These are phyloP conservation scores for Carex cristatella DNA, from an alignment of 176 grass and related monocot genomes.

Conservation along the genomic window DNA sequence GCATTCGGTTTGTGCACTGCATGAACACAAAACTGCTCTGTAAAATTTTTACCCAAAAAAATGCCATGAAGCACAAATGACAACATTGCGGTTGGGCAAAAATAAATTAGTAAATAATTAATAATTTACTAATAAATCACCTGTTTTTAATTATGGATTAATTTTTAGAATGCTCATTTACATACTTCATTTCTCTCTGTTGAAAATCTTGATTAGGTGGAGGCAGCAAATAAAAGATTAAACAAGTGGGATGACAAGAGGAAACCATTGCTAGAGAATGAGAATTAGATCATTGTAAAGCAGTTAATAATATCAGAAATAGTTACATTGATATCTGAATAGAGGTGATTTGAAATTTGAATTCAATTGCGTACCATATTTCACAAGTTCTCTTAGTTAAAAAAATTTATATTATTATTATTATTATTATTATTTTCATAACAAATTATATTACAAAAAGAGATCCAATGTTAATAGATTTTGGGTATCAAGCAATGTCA, in stretches of 20 bases:
- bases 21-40: too few relatives aligned
- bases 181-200: background rate
- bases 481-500: background rate
- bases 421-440: background rate
- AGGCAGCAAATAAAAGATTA: conserved; percentile 36
- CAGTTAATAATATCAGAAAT: background rate
- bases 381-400: background rate
- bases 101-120: background rate
- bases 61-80: too few relatives aligned
- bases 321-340: background rate
- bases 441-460: background rate
- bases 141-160: background rate
- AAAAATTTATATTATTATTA: background rate
- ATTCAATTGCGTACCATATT: background rate
- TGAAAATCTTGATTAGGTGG: conserved; percentile 28
- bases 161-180: background rate
- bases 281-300: background rate
- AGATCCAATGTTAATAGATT: background rate
- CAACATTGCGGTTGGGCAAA: too few relatives aligned
- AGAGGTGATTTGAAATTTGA: background rate
- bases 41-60: too few relatives aligned
- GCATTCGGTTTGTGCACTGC: too few relatives aligned
- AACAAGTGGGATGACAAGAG: conserved; percentile 45
- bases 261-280: conserved; percentile 14
- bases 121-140: background rate